Evolutionary conservation across 306 rosid genomes (phyloP), one percentile per base, ranked within the genome.

Genomic region (Canavalia gladiata): DNA sequence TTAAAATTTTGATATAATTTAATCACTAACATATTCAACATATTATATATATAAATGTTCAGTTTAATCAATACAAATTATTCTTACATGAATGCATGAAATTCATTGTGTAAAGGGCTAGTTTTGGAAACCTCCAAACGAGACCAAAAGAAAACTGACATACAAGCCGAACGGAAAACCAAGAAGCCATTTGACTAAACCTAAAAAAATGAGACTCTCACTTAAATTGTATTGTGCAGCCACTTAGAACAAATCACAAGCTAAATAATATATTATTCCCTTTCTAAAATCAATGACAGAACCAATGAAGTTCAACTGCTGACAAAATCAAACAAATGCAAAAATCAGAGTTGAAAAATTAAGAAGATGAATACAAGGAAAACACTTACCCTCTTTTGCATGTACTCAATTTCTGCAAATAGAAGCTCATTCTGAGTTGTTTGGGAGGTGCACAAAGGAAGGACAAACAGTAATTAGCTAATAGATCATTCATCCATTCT

Each of bases 351-450:
- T 54, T 59, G 9, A 52, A 46, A 77, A 39, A 8, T 2, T 11
- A 28, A 67, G 64, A 68, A 46, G 50, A 18, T 45, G 45, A 54
- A 45, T 59, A 59, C 18, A 63, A 42, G 42, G 56, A 47, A 74
- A 64, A 10, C 8, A 35, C 6, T 75, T 84, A 87, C 90, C 88
- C 85, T 87, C 34, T 92, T 92, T 68, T 92, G 94, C 98, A 94
- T 92, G 89, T 87, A 88, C 84, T 94, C 97, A 79, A 94, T 84
- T 82, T 94, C 98, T 18, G 92, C 87, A 80, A 94, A 88, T 49
- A 92, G 76, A 79, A 90, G 85, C 89, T 95, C 99, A 39, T 92
- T 92, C 98, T 94, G 95, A 54, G 65, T 49, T 49, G 2, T 28
- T 35, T 11, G 67, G 50, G 60, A 34, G 10, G 64, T 37, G 30